Base-by-base conservation (phyloP, 371 early-diverging fungal genomes). In the Lichtheimia ornata region DNA sequence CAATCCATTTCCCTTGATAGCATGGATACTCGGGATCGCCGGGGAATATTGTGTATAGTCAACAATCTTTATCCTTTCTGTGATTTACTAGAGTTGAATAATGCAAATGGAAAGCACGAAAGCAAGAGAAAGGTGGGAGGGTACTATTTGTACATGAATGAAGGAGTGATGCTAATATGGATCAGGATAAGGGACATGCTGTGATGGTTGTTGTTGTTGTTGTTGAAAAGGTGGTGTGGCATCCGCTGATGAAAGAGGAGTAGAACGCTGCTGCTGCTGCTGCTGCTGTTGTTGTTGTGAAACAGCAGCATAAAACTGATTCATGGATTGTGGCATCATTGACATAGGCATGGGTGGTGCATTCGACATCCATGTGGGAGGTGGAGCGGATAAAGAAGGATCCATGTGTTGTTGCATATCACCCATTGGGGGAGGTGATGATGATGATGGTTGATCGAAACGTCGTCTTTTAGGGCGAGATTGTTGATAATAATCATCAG, bases 381-480 rank as follows among this genome's bases (percentile, higher is more conserved):
- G 11, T 35, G 35, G 35, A 35, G 6, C 11, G 35, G 35, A 9
- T 35, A 35, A 11, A 6, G 35, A 35, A 35, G 35, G 35, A 35
- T 35, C 35, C 35, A 35, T 35, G 35, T 35, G 11, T 35, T 35
- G 35, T 35, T 35, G 35, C 35, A 35, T 35, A 35, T 35, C 35
- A 9, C 35, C 35, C 35, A 35, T 35, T 35, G 35, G 9, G 9
- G 35, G 11, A 35, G 35, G 28, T 28, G 28, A 35, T 35, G 35
- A 2, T 28, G 28, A 35, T 35, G 35, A 2, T 22, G 47, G 47
- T 5, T 22, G 18, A n/a, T 61, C 61, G 22, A 61, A 61, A 9
- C 61, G 53, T 44, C 61, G 13, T 40, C 61, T 53, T 47, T 53
- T 61, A n/a, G 35, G 61, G 28, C 61, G 61, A 3, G n/a, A 24